Evolutionary conservation across 768 basidiomycete genomes (phyloP).

Genomic region (Mrakia hoshinonis): DNA sequence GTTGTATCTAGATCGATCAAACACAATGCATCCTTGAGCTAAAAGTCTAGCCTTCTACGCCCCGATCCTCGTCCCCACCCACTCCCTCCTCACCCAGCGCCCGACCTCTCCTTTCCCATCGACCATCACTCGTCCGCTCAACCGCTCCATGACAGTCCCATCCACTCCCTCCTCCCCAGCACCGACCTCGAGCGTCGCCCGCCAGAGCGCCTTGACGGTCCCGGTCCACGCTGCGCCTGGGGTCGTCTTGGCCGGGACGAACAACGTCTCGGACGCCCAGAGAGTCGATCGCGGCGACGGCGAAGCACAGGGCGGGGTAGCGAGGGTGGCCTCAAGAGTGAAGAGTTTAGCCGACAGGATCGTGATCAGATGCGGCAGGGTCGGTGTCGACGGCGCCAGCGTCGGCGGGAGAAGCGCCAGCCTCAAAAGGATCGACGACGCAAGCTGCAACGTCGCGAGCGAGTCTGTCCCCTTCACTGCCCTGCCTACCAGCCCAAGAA

Average conservation of each 20-base stretch:
- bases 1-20: no score
- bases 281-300: conserved; percentile 39
- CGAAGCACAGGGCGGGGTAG: conserved; percentile 39
- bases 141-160: conserved; percentile 54
- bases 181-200: conserved; percentile 45
- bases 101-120: conserved; percentile 41
- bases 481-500: conserved; percentile 1
- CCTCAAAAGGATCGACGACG: conserved; percentile 31
- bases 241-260: conserved; percentile 6
- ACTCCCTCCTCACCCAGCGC: conserved; percentile 53
- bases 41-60: no score
- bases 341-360: neutral
- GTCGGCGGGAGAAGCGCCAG: conserved; percentile 17
- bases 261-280: conserved; percentile 35
- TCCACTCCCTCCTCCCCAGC: conserved; percentile 32
- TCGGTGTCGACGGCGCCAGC: neutral
- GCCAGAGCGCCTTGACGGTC: conserved; percentile 54
- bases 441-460: conserved; percentile 21
- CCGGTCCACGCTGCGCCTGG: conserved; percentile 46
- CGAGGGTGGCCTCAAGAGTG: conserved; percentile 24
- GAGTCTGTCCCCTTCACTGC: conserved; percentile 11
- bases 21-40: no score
- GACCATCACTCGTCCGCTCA: conserved; percentile 48
- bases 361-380: conserved; percentile 11
- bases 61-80: conserved; percentile 15